Evolutionary conservation across 148 eudicot genomes (phyloP), one percentile per base, ranked within the genome.

Genomic region (Rhododendron molle): DNA sequence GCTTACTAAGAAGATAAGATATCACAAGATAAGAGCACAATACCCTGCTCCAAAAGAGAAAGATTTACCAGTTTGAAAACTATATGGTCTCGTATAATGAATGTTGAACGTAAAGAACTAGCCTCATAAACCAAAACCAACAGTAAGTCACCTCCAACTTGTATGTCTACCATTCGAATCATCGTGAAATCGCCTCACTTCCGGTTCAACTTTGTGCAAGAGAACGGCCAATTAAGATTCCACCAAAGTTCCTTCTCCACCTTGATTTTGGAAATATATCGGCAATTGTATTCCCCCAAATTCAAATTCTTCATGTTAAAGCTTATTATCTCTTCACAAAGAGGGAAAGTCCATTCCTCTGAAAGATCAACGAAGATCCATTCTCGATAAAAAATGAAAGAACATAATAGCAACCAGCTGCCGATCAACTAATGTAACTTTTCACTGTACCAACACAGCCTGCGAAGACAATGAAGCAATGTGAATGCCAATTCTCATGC

Each of bases 41-140:
- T 30, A 34, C 72, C 56, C 34, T 69, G 72, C 83, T 50, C 72
- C 81, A 81, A 46, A 80, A 54, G 83, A 69, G 76, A 80, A 67
- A 85, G 62, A 69, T 16, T 69, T 71, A 36, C 26, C 21, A 77
- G 52, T 80, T 80, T 81, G 83, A 21, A 60, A 40, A 40, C 72
- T 62, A 60, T 81, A 14, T 16, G 14, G 28, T 54, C 38, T 85
- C 36, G n/a, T 32, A 32, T 80, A 26, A 79, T 58, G 82, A 80
- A 72, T 34, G 65, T 71, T 58, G 82, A 80, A 72, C 23, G 65
- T 71, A 80, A 36, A 26, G 36, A 71, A 85, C 43, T 71, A 28
- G 71, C 34, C 72, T 81, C 46, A 12, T 36, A 81, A 81, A 23
- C 73, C 32, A 81, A 36, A 58, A 26, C 18, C 26, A 81, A 81